These are phyloP conservation scores for Lasiosphaeris hirsuta DNA, from an alignment of 495 filamentous ascomycete species.

Conservation along the genomic window DNA sequence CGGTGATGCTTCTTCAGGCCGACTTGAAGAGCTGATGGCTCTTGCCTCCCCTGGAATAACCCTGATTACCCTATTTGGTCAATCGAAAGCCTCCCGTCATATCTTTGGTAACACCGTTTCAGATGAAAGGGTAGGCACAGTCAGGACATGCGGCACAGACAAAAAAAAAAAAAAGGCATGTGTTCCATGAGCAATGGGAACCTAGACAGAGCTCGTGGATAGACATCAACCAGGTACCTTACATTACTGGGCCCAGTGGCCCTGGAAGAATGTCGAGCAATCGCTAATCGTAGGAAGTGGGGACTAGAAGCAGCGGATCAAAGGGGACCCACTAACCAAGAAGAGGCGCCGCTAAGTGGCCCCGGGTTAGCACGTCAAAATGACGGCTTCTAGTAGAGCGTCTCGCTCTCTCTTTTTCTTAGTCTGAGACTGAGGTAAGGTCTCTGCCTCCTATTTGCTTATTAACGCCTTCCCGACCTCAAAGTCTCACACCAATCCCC, in stretches of 20 bases:
- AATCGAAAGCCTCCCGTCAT: background rate
- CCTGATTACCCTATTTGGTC: background rate
- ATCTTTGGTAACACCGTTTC: slow-evolving; percentile 15
- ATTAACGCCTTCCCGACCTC: too few relatives aligned
- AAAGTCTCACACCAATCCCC: too few relatives aligned
- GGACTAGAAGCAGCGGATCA: background rate
- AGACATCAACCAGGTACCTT: too few relatives aligned
- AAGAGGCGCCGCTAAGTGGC: background rate
- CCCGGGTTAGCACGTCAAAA: slow-evolving; percentile 5
- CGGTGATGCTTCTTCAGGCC: background rate
- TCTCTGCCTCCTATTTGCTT: too few relatives aligned
- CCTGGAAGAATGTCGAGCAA: background rate
- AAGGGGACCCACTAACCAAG: background rate
- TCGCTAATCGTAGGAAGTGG: slow-evolving; percentile 17
- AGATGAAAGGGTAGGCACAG: slow-evolving; percentile 12
- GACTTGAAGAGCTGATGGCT: background rate
- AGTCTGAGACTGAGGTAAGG: too few relatives aligned
- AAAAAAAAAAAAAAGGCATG: background rate
- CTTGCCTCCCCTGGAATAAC: background rate
- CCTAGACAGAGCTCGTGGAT: too few relatives aligned
- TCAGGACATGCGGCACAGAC: background rate
- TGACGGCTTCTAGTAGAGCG: slow-evolving; percentile 1
- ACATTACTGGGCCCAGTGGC: background rate
- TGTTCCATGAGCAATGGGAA: background rate
- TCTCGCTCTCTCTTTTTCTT: background rate